A percentile compares a stretch with the other conserved stretches of the same genome.
Conservation (phyloP, 768 basidiomycete species). For the Mycena polygramma region DNA sequence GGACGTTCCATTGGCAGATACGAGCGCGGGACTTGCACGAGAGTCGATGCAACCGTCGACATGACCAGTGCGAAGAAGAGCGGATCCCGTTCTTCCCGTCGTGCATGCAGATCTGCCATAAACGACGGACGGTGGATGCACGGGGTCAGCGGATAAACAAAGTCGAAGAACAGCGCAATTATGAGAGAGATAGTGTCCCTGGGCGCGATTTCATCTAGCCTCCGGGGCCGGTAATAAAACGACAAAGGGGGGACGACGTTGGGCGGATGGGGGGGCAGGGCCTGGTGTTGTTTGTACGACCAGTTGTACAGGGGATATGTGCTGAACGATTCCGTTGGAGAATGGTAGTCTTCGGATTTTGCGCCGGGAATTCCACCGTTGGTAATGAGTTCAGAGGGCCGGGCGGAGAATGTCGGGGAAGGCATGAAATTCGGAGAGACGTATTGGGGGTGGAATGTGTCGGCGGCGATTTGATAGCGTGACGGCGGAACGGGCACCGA, state of each 20-base stretch:
- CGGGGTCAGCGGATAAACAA: constrained; percentile 92
- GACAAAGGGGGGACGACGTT: constrained; percentile 74
- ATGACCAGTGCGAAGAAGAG: constrained; percentile 93
- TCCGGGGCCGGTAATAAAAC: constrained; percentile 79
- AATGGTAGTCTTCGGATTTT: constrained; percentile 58
- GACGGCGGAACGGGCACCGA: constrained; percentile 70
- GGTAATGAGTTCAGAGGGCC: constrained; percentile 34
- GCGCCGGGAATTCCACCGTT: constrained; percentile 33
- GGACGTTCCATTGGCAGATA: constrained; percentile 90
- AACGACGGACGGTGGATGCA: constrained; percentile 93
- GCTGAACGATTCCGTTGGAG: constrained; percentile 68
- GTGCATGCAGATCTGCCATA: constrained; percentile 87
- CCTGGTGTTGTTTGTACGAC: constrained; percentile 77
- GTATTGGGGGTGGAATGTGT: constrained; percentile 74
- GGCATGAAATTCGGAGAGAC: constrained; percentile 48
- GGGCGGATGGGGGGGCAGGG: constrained; percentile 54
- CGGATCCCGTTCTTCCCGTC: constrained; percentile 88
- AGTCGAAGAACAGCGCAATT: constrained; percentile 92
- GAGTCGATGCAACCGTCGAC: constrained; percentile 88
- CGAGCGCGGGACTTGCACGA: constrained; percentile 89
- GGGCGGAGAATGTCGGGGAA: constrained; percentile 37
- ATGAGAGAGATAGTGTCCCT: constrained; percentile 86
- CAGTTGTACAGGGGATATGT: constrained; percentile 78
- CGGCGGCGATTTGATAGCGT: constrained; percentile 77
- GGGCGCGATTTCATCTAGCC: constrained; percentile 86